phyloP scores from a whole-genome alignment of 352 stramenopile genomes.

The Globisporangium nodosum region DNA sequence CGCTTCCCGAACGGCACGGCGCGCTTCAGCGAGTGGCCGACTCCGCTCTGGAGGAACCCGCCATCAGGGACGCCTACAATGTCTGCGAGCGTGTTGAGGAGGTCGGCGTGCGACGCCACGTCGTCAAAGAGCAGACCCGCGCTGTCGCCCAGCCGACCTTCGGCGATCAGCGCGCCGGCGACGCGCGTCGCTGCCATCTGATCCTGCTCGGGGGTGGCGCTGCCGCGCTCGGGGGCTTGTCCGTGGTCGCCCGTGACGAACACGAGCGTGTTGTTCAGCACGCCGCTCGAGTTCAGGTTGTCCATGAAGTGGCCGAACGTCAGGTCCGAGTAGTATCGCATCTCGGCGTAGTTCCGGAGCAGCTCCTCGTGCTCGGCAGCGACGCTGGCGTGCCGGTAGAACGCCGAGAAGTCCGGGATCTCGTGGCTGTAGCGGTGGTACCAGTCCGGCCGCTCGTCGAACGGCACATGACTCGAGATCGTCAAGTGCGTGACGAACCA shows the following conservation, averaged over 20 bases:
- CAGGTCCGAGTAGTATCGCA: conserved; percentile 64
- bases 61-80: conserved; percentile 40
- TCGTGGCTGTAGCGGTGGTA: conserved; percentile 34
- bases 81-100: conserved; percentile 62
- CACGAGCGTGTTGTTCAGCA: conserved; percentile 67
- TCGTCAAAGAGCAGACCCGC: conserved; percentile 39
- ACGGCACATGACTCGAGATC: conserved; percentile 68
- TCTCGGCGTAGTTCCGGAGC: conserved; percentile 52
- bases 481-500: conserved; percentile 68
- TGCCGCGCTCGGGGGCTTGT: conserved; percentile 41
- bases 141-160: conserved; percentile 34
- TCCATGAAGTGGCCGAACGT: conserved; percentile 55
- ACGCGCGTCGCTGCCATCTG: conserved; percentile 40
- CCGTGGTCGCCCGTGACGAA: conserved; percentile 62
- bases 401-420: conserved; percentile 35
- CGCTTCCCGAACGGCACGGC: conserved; percentile 20
- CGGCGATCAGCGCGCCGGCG: conserved; percentile 45
- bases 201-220: conserved; percentile 40
- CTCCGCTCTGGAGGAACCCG: conserved; percentile 47
- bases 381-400: conserved; percentile 28
- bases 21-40: conserved; percentile 59
- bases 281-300: conserved; percentile 35
- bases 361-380: conserved; percentile 27
- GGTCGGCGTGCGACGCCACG: conserved; percentile 40
- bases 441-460: conserved; percentile 55